These are phyloP conservation scores for Amaranthus palmeri DNA, from an alignment of 148 eudicot genomes.

Conservation along the genomic window DNA sequence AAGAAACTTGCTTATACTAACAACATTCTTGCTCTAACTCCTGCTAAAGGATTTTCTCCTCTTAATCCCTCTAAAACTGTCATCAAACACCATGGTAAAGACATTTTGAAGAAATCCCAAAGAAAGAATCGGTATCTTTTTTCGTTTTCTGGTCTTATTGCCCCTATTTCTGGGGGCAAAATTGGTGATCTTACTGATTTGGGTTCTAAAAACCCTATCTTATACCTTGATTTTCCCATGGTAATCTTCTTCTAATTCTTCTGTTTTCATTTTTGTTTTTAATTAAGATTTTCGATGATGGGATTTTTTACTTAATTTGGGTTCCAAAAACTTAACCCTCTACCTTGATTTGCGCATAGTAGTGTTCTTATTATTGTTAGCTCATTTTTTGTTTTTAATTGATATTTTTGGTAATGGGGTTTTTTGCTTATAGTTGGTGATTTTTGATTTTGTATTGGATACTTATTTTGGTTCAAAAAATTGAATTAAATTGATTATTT, in stretches of 20 bases:
- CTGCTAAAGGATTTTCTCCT: constrained; percentile 32
- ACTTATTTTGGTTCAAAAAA: neutral
- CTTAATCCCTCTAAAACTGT: constrained; percentile 60
- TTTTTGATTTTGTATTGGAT: neutral
- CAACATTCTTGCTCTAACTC: constrained; percentile 37
- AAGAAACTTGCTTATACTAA: constrained; percentile 46
- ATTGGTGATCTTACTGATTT: constrained; percentile 79
- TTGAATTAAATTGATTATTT: neutral
- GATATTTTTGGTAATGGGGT: neutral
- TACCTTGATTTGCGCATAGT: neutral
- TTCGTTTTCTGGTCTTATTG: constrained; percentile 74
- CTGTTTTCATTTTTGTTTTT: constrained; percentile 8
- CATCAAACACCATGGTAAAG: constrained; percentile 70
- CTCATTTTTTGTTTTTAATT: constrained; percentile 8
- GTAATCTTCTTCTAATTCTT: constrained; percentile 21
- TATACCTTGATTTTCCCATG: constrained; percentile 80
- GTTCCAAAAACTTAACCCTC: neutral
- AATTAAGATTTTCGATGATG: neutral
- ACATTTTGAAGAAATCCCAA: constrained; percentile 69
- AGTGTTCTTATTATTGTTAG: too few species aligned
- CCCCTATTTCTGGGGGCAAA: constrained; percentile 74
- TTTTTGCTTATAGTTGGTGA: neutral
- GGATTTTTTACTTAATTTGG: neutral
- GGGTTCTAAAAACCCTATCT: constrained; percentile 75
- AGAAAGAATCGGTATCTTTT: constrained; percentile 72